Evolutionary conservation across 2,329 filamentous ascomycete genomes (phyloP).

Genomic region (Colletotrichum lentis): DNA sequence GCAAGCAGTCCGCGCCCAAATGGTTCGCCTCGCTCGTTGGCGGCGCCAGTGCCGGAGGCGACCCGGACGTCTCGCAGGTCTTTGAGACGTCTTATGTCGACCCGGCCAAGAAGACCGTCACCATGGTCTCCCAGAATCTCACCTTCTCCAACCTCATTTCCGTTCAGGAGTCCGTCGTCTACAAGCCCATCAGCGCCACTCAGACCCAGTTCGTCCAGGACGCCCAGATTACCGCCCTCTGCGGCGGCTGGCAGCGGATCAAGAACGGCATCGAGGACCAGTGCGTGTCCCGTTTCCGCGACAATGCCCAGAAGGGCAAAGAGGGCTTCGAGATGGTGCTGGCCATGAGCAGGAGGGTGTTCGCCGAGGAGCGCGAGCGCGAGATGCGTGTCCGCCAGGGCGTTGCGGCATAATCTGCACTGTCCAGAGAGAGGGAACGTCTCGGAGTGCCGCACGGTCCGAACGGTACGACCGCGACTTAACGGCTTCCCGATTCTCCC

Average conservation of each 20-base stretch:
- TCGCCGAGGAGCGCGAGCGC: slow-evolving; percentile 84
- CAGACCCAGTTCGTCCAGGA: slow-evolving; percentile 87
- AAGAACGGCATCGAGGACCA: slow-evolving; percentile 96
- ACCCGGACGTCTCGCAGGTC: slow-evolving; percentile 81
- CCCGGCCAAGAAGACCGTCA: slow-evolving; percentile 81
- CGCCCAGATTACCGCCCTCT: slow-evolving; percentile 91
- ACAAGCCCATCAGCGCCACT: slow-evolving; percentile 68
- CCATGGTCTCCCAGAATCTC: slow-evolving; percentile 95
- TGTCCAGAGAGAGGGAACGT: not conserved
- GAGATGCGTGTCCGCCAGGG: slow-evolving; percentile 45
- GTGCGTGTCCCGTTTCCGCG: slow-evolving; percentile 84
- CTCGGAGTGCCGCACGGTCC: not conserved
- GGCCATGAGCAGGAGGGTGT: slow-evolving; percentile 90
- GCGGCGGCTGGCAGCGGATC: slow-evolving; percentile 96
- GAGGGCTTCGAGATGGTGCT: slow-evolving; percentile 96
- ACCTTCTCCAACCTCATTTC: slow-evolving; percentile 90
- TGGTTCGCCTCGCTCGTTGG: slow-evolving; percentile 85
- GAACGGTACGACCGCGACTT: not conserved
- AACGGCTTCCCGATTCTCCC: not conserved
- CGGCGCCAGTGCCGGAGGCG: slow-evolving; percentile 56
- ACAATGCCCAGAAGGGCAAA: slow-evolving; percentile 89
- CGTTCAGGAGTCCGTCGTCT: slow-evolving; percentile 92
- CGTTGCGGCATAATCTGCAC: slow-evolving; percentile 13
- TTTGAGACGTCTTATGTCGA: slow-evolving; percentile 98
- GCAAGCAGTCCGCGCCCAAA: slow-evolving; percentile 72